These are phyloP conservation scores for Nakazawaea molendinolei DNA, from an alignment of 805 yeast species.

Conservation along the genomic window DNA sequence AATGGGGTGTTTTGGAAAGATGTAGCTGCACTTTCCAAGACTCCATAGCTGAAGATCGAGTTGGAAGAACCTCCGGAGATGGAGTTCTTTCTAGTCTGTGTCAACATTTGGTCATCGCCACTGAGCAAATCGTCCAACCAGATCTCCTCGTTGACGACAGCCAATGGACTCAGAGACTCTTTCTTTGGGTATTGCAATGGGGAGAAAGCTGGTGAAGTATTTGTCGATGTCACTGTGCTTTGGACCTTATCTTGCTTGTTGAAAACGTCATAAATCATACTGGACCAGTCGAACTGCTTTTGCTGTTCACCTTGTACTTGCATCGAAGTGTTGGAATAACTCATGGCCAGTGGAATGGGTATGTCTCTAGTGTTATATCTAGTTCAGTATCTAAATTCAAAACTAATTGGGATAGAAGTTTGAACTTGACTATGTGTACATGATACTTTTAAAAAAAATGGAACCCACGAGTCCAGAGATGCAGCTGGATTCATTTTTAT, in stretches of 20 bases:
- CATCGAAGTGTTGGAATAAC: background rate
- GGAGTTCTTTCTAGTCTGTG: conserved; percentile 1
- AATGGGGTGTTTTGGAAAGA: conserved; percentile 11
- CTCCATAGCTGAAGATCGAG: background rate
- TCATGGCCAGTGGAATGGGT: background rate
- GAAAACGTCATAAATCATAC: conserved; percentile 12
- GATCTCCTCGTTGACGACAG: conserved; percentile 7
- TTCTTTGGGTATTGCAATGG: conserved; percentile 8
- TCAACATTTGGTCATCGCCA: conserved; percentile 3
- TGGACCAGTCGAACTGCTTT: conserved; percentile 11
- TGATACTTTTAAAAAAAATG: too few relatives aligned
- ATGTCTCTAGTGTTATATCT: background rate
- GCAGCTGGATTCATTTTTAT: too few relatives aligned
- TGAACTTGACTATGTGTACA: too few relatives aligned
- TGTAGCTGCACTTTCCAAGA: conserved; percentile 1
- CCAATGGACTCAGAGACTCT: conserved; percentile 7
- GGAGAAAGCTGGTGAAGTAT: conserved; percentile 7
- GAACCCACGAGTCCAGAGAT: too few relatives aligned
- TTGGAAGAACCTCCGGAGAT: background rate
- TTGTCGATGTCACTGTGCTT: conserved; percentile 1
- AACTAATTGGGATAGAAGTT: too few relatives aligned
- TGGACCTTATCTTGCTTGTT: conserved; percentile 6
- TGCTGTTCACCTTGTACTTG: background rate
- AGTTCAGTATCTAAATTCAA: background rate
- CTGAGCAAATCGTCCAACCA: conserved; percentile 11